Conservation (phyloP, 306 rosid genomes). For the Begonia peltatifolia region DNA sequence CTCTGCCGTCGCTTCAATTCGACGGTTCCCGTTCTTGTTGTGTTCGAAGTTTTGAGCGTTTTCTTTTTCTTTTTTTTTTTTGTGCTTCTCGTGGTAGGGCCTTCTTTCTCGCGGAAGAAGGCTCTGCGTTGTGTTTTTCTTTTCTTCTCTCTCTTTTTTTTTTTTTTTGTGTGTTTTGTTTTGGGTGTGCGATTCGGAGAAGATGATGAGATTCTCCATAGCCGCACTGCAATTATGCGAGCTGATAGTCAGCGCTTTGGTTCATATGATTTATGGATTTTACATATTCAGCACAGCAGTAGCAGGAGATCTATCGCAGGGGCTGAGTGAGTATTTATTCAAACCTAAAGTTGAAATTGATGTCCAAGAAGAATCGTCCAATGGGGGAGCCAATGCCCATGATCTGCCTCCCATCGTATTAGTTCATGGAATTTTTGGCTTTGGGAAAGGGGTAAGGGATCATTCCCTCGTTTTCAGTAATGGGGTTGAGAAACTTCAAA, state of each 20-base stretch:
- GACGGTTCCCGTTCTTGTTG: no score
- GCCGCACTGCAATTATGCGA: slow-evolving; percentile 40
- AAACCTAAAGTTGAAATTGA: slow-evolving; percentile 20
- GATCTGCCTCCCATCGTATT: slow-evolving; percentile 79
- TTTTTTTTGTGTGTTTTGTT: not conserved
- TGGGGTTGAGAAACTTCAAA: not conserved
- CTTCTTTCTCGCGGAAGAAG: slow-evolving; percentile 6
- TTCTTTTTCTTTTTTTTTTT: not conserved
- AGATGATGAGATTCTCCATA: slow-evolving; percentile 57
- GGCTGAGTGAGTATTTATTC: slow-evolving; percentile 28
- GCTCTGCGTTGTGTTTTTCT: not conserved
- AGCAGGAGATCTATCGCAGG: slow-evolving; percentile 67
- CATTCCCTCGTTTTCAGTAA: slow-evolving; percentile 1
- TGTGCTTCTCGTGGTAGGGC: not conserved
- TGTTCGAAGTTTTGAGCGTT: slow-evolving; percentile 2
- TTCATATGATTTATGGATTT: slow-evolving; percentile 72
- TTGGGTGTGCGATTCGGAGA: not conserved
- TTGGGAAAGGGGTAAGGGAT: slow-evolving; percentile 73
- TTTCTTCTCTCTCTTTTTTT: no score
- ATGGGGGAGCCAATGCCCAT: slow-evolving; percentile 3
- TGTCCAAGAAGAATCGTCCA: slow-evolving; percentile 5
- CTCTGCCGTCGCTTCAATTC: no score
- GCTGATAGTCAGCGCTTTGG: slow-evolving; percentile 49
- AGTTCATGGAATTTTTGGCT: slow-evolving; percentile 94
- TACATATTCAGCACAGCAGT: slow-evolving; percentile 84